Evolutionary conservation across 208 protist genomes (phyloP).

Genomic region (Trypanosoma grayi): DNA sequence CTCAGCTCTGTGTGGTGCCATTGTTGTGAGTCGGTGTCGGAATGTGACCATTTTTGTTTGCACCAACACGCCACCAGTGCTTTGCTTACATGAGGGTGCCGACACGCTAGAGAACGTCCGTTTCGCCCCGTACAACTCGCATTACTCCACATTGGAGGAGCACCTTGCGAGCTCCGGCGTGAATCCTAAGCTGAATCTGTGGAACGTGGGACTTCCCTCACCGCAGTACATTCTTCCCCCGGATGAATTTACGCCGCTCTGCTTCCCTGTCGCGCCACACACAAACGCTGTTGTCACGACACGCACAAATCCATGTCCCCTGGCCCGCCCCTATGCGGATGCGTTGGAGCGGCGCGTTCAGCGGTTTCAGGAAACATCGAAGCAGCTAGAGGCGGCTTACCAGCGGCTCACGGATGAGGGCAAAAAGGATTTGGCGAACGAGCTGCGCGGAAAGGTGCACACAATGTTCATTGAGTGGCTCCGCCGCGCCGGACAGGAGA

Average conservation of each 20-base stretch:
- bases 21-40: constrained; percentile 73
- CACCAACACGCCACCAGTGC: constrained; percentile 85
- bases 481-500: constrained; percentile 72
- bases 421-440: constrained; percentile 67
- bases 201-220: constrained; percentile 78
- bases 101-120: constrained; percentile 46
- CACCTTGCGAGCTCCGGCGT: constrained; percentile 78
- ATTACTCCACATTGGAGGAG: constrained; percentile 85
- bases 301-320: constrained; percentile 76
- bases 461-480: constrained; percentile 85
- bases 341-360: constrained; percentile 60
- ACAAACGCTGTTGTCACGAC: constrained; percentile 51
- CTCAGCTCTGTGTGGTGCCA: constrained; percentile 68
- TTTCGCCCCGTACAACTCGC: constrained; percentile 89
- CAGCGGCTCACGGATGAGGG: constrained; percentile 59
- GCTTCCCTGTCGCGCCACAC: constrained; percentile 66
- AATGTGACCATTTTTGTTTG: constrained; percentile 81
- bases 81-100: constrained; percentile 23
- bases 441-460: constrained; percentile 68
- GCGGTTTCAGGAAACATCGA: constrained; percentile 73
- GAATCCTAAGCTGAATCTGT: constrained; percentile 85
- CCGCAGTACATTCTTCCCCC: constrained; percentile 66
- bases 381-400: constrained; percentile 64
- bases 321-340: constrained; percentile 69
- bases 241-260: constrained; percentile 76